Evolutionary conservation across 352 stramenopile genomes (phyloP).

Genomic region (Phytophthora multivora): DNA sequence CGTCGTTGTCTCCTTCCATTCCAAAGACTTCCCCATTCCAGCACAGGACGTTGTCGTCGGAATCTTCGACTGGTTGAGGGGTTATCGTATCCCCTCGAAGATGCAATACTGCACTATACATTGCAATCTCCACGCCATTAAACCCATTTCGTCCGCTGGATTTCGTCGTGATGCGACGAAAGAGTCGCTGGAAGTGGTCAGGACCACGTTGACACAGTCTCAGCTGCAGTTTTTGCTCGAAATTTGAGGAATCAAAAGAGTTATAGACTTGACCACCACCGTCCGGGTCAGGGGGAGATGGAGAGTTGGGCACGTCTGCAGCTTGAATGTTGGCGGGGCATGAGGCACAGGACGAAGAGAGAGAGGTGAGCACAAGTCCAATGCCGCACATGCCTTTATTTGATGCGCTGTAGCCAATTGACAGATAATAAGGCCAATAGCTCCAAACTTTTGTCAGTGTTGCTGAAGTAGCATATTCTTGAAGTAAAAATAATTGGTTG

Average conservation of each 20-base stretch:
- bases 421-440: neutral
- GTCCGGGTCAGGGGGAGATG: neutral
- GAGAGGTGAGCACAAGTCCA: slow-evolving; percentile 22
- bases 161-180: slow-evolving; percentile 13
- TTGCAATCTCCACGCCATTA: slow-evolving; percentile 38
- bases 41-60: slow-evolving; percentile 66
- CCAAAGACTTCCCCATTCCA: slow-evolving; percentile 96
- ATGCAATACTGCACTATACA: slow-evolving; percentile 91
- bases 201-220: slow-evolving; percentile 41
- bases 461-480: neutral
- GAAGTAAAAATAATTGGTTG: no score
- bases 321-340: neutral
- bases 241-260: slow-evolving; percentile 4
- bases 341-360: neutral
- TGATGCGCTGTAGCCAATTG: neutral
- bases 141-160: neutral
- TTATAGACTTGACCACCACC: neutral
- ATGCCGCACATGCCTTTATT: slow-evolving; percentile 37
- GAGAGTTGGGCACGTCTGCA: neutral
- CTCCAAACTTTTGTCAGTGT: neutral
- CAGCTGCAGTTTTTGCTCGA: slow-evolving; percentile 26
- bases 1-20: slow-evolving; percentile 19
- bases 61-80: slow-evolving; percentile 84
- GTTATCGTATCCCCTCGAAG: slow-evolving; percentile 75
- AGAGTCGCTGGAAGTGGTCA: slow-evolving; percentile 23